Evolutionary conservation across 2,329 filamentous ascomycete genomes (phyloP).

Genomic region (Sporothrix protearum): DNA sequence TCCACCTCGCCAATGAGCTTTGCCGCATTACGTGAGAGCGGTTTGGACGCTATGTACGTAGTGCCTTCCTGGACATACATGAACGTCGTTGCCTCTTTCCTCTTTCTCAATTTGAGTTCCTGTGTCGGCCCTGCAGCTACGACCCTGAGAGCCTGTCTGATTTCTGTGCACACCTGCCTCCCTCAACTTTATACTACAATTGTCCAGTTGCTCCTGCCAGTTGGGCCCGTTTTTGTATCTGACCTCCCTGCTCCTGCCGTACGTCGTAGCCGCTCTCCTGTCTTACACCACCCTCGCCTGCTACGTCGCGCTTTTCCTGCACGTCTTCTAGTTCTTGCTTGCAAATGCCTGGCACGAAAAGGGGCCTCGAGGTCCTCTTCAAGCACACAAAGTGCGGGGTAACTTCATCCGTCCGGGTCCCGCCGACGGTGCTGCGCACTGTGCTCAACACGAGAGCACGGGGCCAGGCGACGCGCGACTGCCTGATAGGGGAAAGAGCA

Average conservation of each 20-base stretch:
- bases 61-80: no score
- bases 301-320: conserved; percentile 7
- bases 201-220: not conserved
- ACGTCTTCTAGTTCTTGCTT: conserved; percentile 2
- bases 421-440: conserved; percentile 13
- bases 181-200: not conserved
- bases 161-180: no score
- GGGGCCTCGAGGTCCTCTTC: conserved; percentile 3
- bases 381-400: conserved; percentile 10
- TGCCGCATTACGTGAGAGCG: not conserved
- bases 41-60: no score
- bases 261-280: not conserved
- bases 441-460: conserved; percentile 20
- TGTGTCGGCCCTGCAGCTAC: not conserved
- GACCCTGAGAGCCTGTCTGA: no score
- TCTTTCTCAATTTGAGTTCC: no score
- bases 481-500: not conserved
- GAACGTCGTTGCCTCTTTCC: no score
- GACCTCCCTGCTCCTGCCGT: not conserved
- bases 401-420: conserved; percentile 12
- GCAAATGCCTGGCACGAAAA: not conserved
- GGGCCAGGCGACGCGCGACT: conserved; percentile 22
- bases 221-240: not conserved
- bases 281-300: not conserved
- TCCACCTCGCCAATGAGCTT: conserved; percentile 5